Evolutionary conservation across 352 stramenopile genomes (phyloP), one percentile per base, ranked within the genome.

Genomic region (Pythium brassicae): DNA sequence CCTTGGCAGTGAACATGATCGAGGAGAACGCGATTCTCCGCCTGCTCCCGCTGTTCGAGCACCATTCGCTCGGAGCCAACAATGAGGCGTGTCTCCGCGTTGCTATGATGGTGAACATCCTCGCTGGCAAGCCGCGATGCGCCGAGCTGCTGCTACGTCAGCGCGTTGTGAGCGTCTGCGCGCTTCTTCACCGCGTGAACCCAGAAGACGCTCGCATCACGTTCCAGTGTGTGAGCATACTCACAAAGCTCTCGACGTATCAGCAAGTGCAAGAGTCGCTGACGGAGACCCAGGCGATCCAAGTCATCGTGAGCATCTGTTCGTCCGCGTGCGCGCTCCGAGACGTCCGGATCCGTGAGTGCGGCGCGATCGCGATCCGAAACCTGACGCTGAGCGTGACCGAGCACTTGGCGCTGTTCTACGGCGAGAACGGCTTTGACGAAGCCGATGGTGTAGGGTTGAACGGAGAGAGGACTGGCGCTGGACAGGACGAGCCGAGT

Each of bases 331-430:
- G 46, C 14, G 53, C 58, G 0, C 27, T 27, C 1, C 34, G 10
- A 1, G 66, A 78, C 32, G 6, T 68, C 14, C 62, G 69, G 1
- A 75, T 89, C 29, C 74, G 76, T 3, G 74, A 81, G 22, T 84
- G 75, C 23, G 80, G 77, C 4, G 72, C 70, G 2, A 72, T 84
- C 20, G 59, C 74, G 0, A 87, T 91, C 26, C 72, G 80, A 7
- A 91, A 91, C 37, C 65, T 91, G 20, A 83, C 80, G n/a, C 59
- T 91, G 3, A 71, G 74, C 43, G 74, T 88, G 7, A 74, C 66
- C 0, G 80, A 91, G 43, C 76, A 87, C 22, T 57, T 80, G 2
- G 61, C 74, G 5, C 53, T 79, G 11, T 87, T 88, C 46, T 85
- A 90, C 26, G 66, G 70, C 9, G 65, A 77, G 12, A 39, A 40